Conservation (phyloP, 805 yeast species). For the Kluyveromyces siamensis region DNA sequence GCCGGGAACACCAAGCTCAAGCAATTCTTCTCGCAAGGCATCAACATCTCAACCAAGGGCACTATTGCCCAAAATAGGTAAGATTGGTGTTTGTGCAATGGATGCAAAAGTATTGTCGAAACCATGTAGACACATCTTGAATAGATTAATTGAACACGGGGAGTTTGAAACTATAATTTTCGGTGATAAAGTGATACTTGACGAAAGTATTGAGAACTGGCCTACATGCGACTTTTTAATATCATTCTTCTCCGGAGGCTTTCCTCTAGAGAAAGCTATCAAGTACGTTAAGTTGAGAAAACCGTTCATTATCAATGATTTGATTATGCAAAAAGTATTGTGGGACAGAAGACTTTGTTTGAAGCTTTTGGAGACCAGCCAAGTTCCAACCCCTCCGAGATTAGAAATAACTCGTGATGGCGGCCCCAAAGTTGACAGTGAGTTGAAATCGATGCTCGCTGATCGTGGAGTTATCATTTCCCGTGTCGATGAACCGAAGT, state of each 20-base stretch:
- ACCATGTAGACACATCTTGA: constrained; percentile 88
- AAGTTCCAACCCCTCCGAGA: constrained; percentile 86
- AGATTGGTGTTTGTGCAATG: constrained; percentile 98
- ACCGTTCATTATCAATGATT: constrained; percentile 83
- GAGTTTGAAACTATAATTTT: constrained; percentile 95
- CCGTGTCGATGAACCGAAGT: constrained; percentile 52
- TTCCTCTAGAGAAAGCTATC: constrained; percentile 93
- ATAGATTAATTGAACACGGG: constrained; percentile 80
- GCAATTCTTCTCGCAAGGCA: constrained; percentile 21
- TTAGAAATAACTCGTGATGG: constrained; percentile 92
- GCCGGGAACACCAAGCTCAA: constrained; percentile 14
- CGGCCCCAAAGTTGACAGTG: constrained; percentile 78
- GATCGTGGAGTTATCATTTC: constrained; percentile 46
- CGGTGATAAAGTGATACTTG: constrained; percentile 94
- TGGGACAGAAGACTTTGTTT: constrained; percentile 96
- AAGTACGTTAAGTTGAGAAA: constrained; percentile 79
- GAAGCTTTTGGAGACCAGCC: constrained; percentile 62
- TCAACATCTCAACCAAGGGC: constrained; percentile 24
- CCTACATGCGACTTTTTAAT: constrained; percentile 96
- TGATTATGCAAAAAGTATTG: constrained; percentile 83
- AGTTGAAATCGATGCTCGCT: constrained; percentile 49
- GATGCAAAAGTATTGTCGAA: constrained; percentile 92
- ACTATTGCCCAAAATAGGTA: constrained; percentile 67
- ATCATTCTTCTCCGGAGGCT: constrained; percentile 90
- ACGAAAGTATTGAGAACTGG: constrained; percentile 93